Evolutionary conservation across 2,329 filamentous ascomycete genomes (phyloP).

Genomic region (Canariomyces notabilis): DNA sequence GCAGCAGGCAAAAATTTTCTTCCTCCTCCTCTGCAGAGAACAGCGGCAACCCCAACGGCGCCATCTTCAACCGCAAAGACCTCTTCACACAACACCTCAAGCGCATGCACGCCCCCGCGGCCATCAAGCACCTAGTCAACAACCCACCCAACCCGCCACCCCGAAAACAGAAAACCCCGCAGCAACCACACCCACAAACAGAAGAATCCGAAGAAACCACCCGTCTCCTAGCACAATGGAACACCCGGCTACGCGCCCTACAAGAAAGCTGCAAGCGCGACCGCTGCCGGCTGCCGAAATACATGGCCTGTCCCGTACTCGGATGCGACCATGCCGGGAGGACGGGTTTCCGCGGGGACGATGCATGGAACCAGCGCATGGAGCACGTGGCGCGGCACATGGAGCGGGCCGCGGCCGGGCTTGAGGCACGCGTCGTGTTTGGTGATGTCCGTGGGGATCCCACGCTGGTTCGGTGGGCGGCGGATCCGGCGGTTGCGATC

Average conservation of each 20-base stretch:
- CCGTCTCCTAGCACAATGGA: conserved; percentile 30
- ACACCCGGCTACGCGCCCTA: conserved; percentile 51
- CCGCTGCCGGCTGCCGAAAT: conserved; percentile 57
- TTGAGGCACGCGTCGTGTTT: conserved; percentile 33
- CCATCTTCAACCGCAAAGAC: conserved; percentile 82
- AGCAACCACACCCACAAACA: background rate
- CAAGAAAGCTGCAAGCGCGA: conserved; percentile 54
- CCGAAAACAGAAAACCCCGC: background rate
- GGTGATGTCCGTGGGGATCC: conserved; percentile 36
- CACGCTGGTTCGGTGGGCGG: conserved; percentile 39
- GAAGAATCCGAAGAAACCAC: background rate
- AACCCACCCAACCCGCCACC: background rate
- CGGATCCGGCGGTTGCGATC: conserved; percentile 34
- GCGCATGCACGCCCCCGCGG: conserved; percentile 68
- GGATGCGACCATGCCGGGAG: conserved; percentile 53
- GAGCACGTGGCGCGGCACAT: conserved; percentile 83
- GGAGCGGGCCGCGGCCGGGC: conserved; percentile 46
- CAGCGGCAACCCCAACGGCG: conserved; percentile 44
- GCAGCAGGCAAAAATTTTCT: no score
- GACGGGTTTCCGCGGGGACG: conserved; percentile 61
- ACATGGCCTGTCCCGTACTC: conserved; percentile 55
- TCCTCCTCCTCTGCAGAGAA: conserved; percentile 5
- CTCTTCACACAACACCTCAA: conserved; percentile 84
- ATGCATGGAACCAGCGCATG: conserved; percentile 75
- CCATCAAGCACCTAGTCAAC: conserved; percentile 33